These are phyloP conservation scores for Dryas octopetala DNA, from an alignment of 306 rosid genomes.

Conservation along the genomic window DNA sequence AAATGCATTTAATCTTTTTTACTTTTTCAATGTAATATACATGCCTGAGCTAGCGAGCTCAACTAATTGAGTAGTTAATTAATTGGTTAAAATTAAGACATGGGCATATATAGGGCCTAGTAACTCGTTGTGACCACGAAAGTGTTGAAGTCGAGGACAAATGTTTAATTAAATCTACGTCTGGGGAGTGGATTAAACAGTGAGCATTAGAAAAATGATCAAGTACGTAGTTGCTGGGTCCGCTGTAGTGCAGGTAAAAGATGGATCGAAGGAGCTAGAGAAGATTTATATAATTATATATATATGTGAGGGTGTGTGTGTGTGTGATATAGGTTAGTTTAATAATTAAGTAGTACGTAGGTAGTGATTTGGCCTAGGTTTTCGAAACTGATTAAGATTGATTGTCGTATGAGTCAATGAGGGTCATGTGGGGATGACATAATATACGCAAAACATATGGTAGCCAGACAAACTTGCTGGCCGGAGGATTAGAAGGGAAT, in stretches of 20 bases:
- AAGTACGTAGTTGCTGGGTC: background rate
- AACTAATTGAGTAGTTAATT: background rate
- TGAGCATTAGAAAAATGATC: background rate
- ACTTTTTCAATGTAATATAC: constrained; percentile 11
- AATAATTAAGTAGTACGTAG: no score
- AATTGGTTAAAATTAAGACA: background rate
- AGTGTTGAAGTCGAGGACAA: constrained; percentile 7
- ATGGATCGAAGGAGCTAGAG: background rate
- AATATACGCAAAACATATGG: constrained; percentile 28
- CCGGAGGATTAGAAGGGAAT: constrained; percentile 60
- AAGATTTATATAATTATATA: no score
- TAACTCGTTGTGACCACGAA: constrained; percentile 10
- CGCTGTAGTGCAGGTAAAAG: constrained; percentile 5
- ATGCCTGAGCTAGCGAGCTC: background rate
- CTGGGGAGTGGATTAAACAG: constrained; percentile 16
- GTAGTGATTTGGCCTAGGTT: constrained; percentile 31
- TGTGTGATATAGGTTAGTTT: background rate
- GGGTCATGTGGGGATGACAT: constrained; percentile 37
- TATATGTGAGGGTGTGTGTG: background rate
- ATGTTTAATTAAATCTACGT: background rate
- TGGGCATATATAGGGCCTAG: constrained; percentile 21
- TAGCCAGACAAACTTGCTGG: constrained; percentile 43
- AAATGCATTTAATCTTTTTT: background rate
- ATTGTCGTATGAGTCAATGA: background rate
- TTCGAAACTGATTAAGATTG: constrained; percentile 19